These are phyloP conservation scores for Volvox carteri DNA, from an alignment of 163 green algal species.

Conservation along the genomic window DNA sequence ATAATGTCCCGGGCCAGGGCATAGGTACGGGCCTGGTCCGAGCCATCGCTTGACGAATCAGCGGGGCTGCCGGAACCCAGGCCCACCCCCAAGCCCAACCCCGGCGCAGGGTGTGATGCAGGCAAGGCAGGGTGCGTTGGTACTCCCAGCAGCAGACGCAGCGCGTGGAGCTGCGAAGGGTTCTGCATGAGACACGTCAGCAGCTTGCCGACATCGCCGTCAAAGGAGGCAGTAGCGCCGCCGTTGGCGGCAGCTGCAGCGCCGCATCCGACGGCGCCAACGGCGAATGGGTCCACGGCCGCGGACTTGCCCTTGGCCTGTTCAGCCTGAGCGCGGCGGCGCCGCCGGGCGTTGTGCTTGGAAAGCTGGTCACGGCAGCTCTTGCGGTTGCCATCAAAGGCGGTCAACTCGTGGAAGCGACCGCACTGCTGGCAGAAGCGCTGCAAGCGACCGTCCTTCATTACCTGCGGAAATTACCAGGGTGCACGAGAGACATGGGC, in stretches of 20 bases:
- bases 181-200: constrained; percentile 68
- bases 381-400: constrained; percentile 80
- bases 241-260: constrained; percentile 8
- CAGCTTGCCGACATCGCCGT: constrained; percentile 64
- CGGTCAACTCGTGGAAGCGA: constrained; percentile 79
- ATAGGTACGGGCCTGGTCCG: constrained; percentile 53
- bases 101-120: constrained; percentile 18
- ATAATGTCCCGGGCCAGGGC: constrained; percentile 57
- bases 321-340: constrained; percentile 54
- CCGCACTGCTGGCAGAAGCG: constrained; percentile 91
- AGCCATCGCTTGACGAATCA: not conserved
- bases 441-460: constrained; percentile 80
- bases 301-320: constrained; percentile 53
- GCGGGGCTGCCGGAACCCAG: not conserved
- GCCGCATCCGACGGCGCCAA: not conserved
- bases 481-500: no score
- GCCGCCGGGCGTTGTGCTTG: constrained; percentile 83
- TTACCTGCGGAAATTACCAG: constrained; percentile 57
- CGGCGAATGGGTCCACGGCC: not conserved
- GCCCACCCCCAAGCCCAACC: not conserved
- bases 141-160: constrained; percentile 76
- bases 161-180: constrained; percentile 71
- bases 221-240: not conserved
- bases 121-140: constrained; percentile 70
- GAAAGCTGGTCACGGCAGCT: constrained; percentile 82